These are phyloP conservation scores for Chytriomyces sp. DNA, from an alignment of 192 early-diverging fungal genomes.

Conservation along the genomic window DNA sequence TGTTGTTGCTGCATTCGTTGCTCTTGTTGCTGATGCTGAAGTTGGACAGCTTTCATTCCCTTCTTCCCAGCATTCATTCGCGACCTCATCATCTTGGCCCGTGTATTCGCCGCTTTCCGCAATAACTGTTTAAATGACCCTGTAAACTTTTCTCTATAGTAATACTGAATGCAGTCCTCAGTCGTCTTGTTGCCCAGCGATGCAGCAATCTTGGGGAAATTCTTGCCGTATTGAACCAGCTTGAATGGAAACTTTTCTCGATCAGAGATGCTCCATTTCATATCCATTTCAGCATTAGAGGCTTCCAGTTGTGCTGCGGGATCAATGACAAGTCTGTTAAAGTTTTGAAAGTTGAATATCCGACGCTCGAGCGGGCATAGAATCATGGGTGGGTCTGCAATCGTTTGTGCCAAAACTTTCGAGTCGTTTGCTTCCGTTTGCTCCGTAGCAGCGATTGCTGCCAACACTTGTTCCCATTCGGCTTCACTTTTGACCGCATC, in stretches of 20 bases:
- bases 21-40: neutral
- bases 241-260: constrained; percentile 42
- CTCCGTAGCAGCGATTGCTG: constrained; percentile 43
- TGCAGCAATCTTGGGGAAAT: constrained; percentile 52
- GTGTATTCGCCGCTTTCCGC: constrained; percentile 32
- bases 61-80: constrained; percentile 20
- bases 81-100: constrained; percentile 21
- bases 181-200: constrained; percentile 47
- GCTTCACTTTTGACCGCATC: constrained; percentile 59
- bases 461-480: constrained; percentile 54
- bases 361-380: constrained; percentile 34
- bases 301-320: constrained; percentile 45
- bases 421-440: constrained; percentile 27
- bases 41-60: neutral
- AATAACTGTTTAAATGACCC: constrained; percentile 47
- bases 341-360: constrained; percentile 33
- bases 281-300: constrained; percentile 38
- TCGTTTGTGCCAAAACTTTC: constrained; percentile 16
- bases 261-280: constrained; percentile 52
- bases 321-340: constrained; percentile 49
- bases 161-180: constrained; percentile 55
- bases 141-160: constrained; percentile 54
- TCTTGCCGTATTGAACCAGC: constrained; percentile 51
- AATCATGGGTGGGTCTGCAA: constrained; percentile 42
- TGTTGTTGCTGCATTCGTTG: too few species aligned